Conservation (phyloP, 371 early-diverging fungal species). For the Mucor sp. region DNA sequence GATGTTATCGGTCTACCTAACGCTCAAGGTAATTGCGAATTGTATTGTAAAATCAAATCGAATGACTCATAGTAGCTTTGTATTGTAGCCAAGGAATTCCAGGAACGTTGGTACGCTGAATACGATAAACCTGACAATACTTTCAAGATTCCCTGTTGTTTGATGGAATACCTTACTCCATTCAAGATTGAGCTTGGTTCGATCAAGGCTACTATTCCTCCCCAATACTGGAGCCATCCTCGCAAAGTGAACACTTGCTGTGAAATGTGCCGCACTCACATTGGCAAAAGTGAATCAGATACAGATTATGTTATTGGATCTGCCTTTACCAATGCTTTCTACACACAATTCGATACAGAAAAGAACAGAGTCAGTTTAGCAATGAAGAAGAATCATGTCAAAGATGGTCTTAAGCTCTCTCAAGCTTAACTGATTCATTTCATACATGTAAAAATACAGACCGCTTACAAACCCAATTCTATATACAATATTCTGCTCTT, state of each 20-base stretch:
- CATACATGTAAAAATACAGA: not conserved
- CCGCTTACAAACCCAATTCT: not conserved
- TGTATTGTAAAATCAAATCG: not conserved
- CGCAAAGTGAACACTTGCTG: constrained; percentile 39
- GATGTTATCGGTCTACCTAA: constrained; percentile 45
- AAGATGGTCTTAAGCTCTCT: constrained; percentile 33
- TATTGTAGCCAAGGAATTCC: constrained; percentile 43
- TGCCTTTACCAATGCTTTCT: constrained; percentile 51
- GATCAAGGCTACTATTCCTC: constrained; percentile 37
- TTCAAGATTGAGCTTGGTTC: constrained; percentile 40
- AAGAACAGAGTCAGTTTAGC: constrained; percentile 41
- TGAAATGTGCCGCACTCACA: constrained; percentile 44
- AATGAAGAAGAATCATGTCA: constrained; percentile 36
- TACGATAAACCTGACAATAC: constrained; percentile 41
- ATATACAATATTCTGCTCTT: too few species aligned
- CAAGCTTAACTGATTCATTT: constrained; percentile 1
- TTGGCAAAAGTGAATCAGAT: constrained; percentile 40
- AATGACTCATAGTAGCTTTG: not conserved
- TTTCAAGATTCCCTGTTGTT: constrained; percentile 47
- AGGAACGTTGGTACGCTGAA: constrained; percentile 41
- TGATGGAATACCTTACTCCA: constrained; percentile 39
- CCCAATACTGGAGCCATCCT: constrained; percentile 46
- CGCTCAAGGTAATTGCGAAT: constrained; percentile 35
- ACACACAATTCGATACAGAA: constrained; percentile 44
- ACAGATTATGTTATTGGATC: constrained; percentile 47